These are phyloP conservation scores for Pleurotus eryngii DNA, from an alignment of 768 basidiomycete species.

Conservation along the genomic window DNA sequence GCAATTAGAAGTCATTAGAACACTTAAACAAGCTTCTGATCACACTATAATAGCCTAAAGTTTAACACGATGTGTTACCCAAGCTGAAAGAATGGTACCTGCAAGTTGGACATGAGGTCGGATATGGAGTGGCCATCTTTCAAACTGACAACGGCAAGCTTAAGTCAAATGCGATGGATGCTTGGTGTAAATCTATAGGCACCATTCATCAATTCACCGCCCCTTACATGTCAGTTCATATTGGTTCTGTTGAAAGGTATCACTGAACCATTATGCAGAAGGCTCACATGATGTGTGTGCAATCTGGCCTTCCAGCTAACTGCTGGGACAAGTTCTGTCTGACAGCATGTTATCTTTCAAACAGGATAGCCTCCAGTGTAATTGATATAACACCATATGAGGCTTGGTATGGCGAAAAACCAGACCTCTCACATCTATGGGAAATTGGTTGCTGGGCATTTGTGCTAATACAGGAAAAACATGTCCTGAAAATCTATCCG, in stretches of 20 bases:
- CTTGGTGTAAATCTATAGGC: conserved; percentile 15
- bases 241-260: conserved; percentile 31
- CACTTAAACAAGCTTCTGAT: too few relatives aligned
- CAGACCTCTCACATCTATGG: conserved; percentile 24
- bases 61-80: conserved; percentile 17
- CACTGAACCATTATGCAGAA: conserved; percentile 31
- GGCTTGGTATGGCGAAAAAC: conserved; percentile 16
- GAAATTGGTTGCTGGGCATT: conserved; percentile 32
- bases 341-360: not conserved
- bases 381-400: conserved; percentile 17
- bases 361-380: not conserved
- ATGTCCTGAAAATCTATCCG: conserved; percentile 22
- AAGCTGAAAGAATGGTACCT: conserved; percentile 25
- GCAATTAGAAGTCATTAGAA: too few relatives aligned
- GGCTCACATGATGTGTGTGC: conserved; percentile 23
- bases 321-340: conserved; percentile 17
- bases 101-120: conserved; percentile 13
- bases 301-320: conserved; percentile 18
- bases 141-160: conserved; percentile 21
- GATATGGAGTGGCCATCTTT: conserved; percentile 4
- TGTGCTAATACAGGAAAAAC: conserved; percentile 28
- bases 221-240: conserved; percentile 32
- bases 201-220: conserved; percentile 19
- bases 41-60: too few relatives aligned
- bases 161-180: conserved; percentile 15